Percentiles rank a stretch among this genome's conserved stretches.
These are phyloP conservation scores for Leptographium lundbergii DNA, from an alignment of 2,329 filamentous ascomycete genomes.

Conservation along the genomic window DNA sequence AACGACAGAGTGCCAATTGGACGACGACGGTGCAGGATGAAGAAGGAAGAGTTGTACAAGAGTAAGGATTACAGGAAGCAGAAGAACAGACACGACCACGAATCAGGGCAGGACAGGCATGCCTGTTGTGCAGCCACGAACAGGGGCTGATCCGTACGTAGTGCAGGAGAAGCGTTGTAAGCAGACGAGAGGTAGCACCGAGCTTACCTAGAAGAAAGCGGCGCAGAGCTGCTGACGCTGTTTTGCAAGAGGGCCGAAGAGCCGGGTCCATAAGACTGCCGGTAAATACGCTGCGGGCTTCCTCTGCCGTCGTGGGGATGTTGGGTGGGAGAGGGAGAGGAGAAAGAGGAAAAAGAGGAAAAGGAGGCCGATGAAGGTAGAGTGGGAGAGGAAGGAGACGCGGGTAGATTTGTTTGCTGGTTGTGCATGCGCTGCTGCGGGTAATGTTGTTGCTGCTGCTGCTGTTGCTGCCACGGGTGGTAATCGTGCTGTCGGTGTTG, in stretches of 20 bases:
- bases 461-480: neutral
- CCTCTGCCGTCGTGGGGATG: neutral
- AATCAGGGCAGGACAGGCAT: neutral
- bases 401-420: constrained; percentile 3
- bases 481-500: neutral
- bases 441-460: neutral
- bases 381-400: constrained; percentile 11
- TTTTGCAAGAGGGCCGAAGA: constrained; percentile 7
- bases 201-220: constrained; percentile 14
- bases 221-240: constrained; percentile 4
- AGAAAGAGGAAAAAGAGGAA: constrained; percentile 2
- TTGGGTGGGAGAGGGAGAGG: neutral
- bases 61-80: neutral
- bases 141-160: neutral
- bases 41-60: neutral
- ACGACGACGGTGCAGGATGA: neutral
- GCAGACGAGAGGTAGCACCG: neutral
- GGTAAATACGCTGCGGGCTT: neutral
- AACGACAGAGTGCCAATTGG: neutral
- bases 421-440: constrained; percentile 2
- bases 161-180: neutral
- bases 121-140: neutral
- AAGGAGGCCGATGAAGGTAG: constrained; percentile 5
- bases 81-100: neutral
- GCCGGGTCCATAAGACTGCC: constrained; percentile 5